Evolutionary conservation across 2,329 filamentous ascomycete species (phyloP).

Genomic region (Ambrosiella beaveri): DNA sequence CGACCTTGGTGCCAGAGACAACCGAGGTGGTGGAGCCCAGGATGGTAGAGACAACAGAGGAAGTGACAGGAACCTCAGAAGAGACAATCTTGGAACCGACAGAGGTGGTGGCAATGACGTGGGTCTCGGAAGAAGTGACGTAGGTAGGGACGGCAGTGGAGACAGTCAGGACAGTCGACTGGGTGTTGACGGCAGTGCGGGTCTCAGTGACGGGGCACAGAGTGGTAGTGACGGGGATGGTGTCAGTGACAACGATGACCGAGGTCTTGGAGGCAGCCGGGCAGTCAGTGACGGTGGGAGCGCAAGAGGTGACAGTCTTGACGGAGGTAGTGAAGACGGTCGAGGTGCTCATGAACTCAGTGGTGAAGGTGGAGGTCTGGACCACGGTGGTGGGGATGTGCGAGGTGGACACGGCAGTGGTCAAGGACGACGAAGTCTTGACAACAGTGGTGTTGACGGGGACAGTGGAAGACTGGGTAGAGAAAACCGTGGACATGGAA

Average conservation of each 20-base stretch:
- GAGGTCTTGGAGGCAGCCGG: slow-evolving; percentile 26
- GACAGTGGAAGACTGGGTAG: slow-evolving; percentile 10
- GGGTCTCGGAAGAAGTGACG: slow-evolving; percentile 11
- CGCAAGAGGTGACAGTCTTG: slow-evolving; percentile 34
- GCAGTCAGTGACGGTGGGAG: slow-evolving; percentile 31
- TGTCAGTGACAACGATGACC: slow-evolving; percentile 33
- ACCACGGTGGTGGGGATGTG: slow-evolving; percentile 10
- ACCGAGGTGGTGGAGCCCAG: slow-evolving; percentile 28
- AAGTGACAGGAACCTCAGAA: slow-evolving; percentile 33
- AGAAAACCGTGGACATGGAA: slow-evolving; percentile 8
- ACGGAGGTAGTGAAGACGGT: slow-evolving; percentile 33
- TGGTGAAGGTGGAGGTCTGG: slow-evolving; percentile 15
- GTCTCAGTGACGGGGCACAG: slow-evolving; percentile 44
- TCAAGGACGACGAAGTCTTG: slow-evolving; percentile 10
- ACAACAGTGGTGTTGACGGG: slow-evolving; percentile 10
- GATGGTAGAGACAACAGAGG: slow-evolving; percentile 30
- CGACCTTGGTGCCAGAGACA: slow-evolving; percentile 30
- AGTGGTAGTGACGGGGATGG: slow-evolving; percentile 40
- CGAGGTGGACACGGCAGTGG: slow-evolving; percentile 8
- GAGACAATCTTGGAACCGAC: slow-evolving; percentile 24
- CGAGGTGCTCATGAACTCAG: slow-evolving; percentile 28
- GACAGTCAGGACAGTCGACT: slow-evolving; percentile 16
- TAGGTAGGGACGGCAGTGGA: slow-evolving; percentile 13
- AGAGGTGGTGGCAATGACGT: slow-evolving; percentile 13
- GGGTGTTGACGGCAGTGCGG: slow-evolving; percentile 22